Evolutionary conservation across 1,284 basidiomycete species (phyloP).

Genomic region (Cutaneotrichosporon cyanovorans): DNA sequence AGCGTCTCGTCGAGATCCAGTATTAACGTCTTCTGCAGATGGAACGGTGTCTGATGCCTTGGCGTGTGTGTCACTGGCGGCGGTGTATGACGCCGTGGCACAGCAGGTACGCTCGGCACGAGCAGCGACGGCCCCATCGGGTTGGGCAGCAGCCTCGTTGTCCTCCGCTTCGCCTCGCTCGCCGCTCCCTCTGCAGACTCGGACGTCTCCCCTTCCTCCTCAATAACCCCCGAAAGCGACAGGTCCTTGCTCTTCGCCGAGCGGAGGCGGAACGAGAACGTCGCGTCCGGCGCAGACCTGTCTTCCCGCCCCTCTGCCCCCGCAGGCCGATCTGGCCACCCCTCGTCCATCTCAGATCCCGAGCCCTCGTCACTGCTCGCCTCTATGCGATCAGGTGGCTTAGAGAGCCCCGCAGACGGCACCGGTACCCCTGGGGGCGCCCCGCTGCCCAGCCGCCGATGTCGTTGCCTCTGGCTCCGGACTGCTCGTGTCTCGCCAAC

Average conservation of each 20-base stretch:
- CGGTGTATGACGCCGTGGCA: constrained; percentile 29
- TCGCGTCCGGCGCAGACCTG: constrained; percentile 13
- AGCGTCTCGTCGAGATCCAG: constrained; percentile 96
- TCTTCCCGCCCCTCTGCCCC: too few relatives aligned
- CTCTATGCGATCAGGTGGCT: not conserved
- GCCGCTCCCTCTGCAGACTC: not conserved
- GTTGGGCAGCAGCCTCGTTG: constrained; percentile 34
- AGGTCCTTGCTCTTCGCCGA: constrained; percentile 23
- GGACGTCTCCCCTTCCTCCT: not conserved
- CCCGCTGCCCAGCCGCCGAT: not conserved
- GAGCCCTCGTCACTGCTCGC: constrained; percentile 13
- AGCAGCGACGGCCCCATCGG: constrained; percentile 38
- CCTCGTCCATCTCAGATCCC: constrained; percentile 15
- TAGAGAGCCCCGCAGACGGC: too few relatives aligned
- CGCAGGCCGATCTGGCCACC: constrained; percentile 41
- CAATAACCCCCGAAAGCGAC: constrained; percentile 5
- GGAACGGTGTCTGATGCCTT: constrained; percentile 57
- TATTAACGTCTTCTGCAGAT: constrained; percentile 81
- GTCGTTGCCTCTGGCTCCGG: constrained; percentile 8
- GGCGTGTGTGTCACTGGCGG: constrained; percentile 24
- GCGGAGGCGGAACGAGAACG: constrained; percentile 30
- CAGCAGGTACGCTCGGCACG: constrained; percentile 42
- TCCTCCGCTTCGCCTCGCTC: constrained; percentile 2
- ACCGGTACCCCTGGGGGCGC: too few relatives aligned
- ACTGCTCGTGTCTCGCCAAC: constrained; percentile 41